Percentiles rank a stretch among this genome's conserved stretches.
These are phyloP conservation scores for Solanum bukasovii DNA, from an alignment of 257 asterid species.

Conservation along the genomic window DNA sequence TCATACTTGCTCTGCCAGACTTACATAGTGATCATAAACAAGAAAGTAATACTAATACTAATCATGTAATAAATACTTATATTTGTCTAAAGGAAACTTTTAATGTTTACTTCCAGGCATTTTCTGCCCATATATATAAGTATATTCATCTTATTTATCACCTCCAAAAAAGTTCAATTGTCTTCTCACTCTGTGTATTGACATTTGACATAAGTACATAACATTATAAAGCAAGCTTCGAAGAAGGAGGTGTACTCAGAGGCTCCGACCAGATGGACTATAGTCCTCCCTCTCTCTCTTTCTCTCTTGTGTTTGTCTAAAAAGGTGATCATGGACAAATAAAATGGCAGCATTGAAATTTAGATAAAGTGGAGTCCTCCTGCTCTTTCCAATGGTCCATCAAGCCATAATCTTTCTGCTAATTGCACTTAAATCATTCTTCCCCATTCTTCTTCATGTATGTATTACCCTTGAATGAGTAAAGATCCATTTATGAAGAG, in stretches of 20 bases:
- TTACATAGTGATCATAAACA: neutral
- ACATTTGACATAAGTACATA: neutral
- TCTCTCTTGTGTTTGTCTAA: too few species aligned
- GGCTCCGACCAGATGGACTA: neutral
- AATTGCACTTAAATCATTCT: neutral
- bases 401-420: neutral
- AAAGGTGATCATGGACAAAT: neutral
- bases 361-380: neutral
- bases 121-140: neutral
- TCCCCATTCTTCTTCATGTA: neutral
- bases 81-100: neutral
- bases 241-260: neutral
- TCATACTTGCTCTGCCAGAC: neutral
- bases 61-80: neutral
- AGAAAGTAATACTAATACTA: neutral
- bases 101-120: neutral
- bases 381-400: neutral
- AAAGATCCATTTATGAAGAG: neutral
- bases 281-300: neutral
- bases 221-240: neutral
- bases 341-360: neutral
- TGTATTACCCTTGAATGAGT: neutral
- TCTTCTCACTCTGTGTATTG: neutral
- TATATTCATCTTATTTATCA: neutral
- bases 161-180: neutral